phyloP scores from a whole-genome alignment of 345 rosid genomes.

The Acer saccharum region DNA sequence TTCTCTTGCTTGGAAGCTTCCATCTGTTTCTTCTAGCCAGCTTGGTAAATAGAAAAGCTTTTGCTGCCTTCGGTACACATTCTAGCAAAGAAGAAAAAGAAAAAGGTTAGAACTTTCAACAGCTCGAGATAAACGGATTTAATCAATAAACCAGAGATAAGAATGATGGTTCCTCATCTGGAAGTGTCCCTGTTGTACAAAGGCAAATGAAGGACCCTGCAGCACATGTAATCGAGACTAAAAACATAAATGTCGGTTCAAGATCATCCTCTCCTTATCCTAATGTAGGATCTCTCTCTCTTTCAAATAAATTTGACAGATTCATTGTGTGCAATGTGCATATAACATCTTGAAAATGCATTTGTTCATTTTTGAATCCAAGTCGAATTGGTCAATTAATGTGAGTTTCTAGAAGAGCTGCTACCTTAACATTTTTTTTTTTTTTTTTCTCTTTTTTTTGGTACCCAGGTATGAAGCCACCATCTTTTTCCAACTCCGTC shows the following conservation, averaged over 20 bases:
- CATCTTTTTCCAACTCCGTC: conserved; percentile 61
- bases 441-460: conserved; percentile 5
- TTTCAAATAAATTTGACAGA: neutral
- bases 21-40: too few relatives aligned
- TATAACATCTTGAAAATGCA: neutral
- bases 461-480: conserved; percentile 65
- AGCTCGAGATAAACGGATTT: conserved; percentile 43
- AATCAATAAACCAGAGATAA: conserved; percentile 28
- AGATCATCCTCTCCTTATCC: conserved; percentile 40
- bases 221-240: conserved; percentile 24
- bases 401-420: too few relatives aligned
- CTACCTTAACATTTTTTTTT: neutral
- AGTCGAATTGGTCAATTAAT: neutral
- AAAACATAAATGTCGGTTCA: conserved; percentile 24
- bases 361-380: neutral
- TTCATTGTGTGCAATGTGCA: neutral
- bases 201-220: conserved; percentile 27
- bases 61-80: conserved; percentile 82
- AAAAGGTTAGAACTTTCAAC: conserved; percentile 40
- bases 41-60: conserved; percentile 27
- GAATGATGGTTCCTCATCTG: conserved; percentile 26
- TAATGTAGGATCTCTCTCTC: conserved; percentile 34
- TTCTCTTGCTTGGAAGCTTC: too few relatives aligned
- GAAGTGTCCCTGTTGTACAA: conserved; percentile 19
- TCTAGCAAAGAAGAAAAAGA: conserved; percentile 37